These are phyloP conservation scores for Leishmania mexicana DNA, from an alignment of 208 protist species.

Conservation along the genomic window DNA sequence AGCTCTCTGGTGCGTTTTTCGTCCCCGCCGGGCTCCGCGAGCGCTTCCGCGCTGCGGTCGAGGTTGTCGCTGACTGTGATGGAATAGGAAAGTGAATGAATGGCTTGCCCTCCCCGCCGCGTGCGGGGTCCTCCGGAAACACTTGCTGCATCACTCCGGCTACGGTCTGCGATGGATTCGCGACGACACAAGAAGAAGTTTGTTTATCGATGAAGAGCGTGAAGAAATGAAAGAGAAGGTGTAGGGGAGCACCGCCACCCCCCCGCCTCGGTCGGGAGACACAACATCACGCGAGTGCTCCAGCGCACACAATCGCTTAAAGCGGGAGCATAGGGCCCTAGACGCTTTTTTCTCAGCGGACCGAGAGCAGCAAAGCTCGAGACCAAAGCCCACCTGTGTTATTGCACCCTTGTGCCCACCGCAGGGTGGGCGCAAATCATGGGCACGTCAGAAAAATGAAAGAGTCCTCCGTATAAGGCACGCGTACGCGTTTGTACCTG, in stretches of 20 bases:
- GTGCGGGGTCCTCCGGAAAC: constrained; percentile 9
- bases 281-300: neutral
- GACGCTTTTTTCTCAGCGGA: neutral
- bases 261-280: too few relatives aligned
- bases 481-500: neutral
- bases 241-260: neutral
- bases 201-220: neutral
- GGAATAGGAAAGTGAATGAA: constrained; percentile 27
- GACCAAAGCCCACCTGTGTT: neutral
- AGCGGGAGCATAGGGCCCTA: neutral
- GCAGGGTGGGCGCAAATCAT: neutral
- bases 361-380: neutral
- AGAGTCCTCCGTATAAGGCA: neutral
- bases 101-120: constrained; percentile 3
- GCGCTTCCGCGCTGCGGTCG: constrained; percentile 6
- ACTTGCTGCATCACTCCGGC: constrained; percentile 24
- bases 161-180: neutral
- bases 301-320: too few relatives aligned
- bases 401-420: neutral
- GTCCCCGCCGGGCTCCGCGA: constrained; percentile 2
- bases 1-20: neutral
- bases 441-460: neutral
- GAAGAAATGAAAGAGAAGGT: neutral
- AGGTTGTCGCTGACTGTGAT: neutral
- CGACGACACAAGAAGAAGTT: neutral